Base-by-base conservation (phyloP, 306 rosid species). In the Trifolium dubium region DNA sequence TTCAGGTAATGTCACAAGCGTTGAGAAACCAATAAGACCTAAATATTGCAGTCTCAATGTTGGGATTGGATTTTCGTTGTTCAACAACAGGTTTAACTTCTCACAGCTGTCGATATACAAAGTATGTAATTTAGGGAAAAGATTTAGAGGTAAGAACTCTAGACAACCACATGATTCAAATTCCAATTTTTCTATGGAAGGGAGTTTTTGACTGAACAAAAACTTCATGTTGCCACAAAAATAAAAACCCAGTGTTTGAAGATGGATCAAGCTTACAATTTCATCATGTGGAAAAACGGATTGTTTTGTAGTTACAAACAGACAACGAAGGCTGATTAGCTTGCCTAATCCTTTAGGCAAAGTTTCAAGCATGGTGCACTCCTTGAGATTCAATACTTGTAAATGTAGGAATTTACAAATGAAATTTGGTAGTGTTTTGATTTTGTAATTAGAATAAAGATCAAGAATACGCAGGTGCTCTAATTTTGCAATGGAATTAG, bases 81-180 rank as follows among this genome's bases (percentile, higher is more conserved):
- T 11, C n/a, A 51, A 10, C 0, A 31, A 15, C 46, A 37, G 1
- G 35, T 41, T 15, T 35, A 50, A 23, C 59, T n/a, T n/a, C 11
- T 8, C 4, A 30, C 64, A 65, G 14, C 1, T n/a, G 3, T 1
- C 0, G 4, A 4, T 6, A 5, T 2, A 1, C 18, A 76, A 13
- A 32, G 8, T 28, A 1, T 67, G 30, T 4, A 76, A 39, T 31
- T 76, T 19, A 31, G 80, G 69, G 4, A 56, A 54, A 67, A 13
- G 3, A 43, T 18, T 0, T 31, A 67, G 30, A 8, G 80, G 49
- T 6, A 76, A 14, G 54, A 32, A n/a, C 56, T 28, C 29, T 1
- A 64, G 7, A 11, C 47, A n/a, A 5, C 40, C 55, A 40, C 73
- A 75, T 3, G 66, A 29, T 3, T 0, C 0, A 30, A 40, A 0